Evolutionary conservation across 257 asterid genomes (phyloP).

Genomic region (Marsdenia floribunda): DNA sequence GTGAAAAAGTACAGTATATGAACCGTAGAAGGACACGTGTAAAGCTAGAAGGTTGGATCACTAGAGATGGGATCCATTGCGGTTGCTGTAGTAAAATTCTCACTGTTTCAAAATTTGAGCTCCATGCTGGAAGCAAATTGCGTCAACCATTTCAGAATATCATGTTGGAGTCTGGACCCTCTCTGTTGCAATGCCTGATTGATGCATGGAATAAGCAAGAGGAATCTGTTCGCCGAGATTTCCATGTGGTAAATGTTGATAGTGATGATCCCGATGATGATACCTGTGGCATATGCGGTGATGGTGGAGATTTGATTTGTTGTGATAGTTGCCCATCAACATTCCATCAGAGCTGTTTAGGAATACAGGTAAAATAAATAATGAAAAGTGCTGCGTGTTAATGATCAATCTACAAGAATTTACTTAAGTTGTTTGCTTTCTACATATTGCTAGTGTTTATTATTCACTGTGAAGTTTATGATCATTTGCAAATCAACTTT

Average conservation of each 20-base stretch:
- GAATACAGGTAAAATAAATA: constrained; percentile 47
- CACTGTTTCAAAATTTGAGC: constrained; percentile 86
- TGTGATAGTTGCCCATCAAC: constrained; percentile 99
- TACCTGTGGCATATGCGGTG: constrained; percentile 89
- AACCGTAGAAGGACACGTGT: constrained; percentile 65
- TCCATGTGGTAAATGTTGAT: constrained; percentile 48
- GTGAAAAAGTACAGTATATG: constrained; percentile 94
- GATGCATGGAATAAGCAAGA: constrained; percentile 93
- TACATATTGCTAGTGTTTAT: neutral
- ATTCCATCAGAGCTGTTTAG: constrained; percentile 87
- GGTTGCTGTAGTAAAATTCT: constrained; percentile 98
- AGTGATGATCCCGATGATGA: constrained; percentile 95
- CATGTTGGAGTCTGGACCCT: constrained; percentile 69
- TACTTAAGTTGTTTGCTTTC: neutral
- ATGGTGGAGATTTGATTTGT: constrained; percentile 96
- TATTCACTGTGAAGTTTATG: neutral
- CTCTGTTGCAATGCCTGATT: constrained; percentile 80
- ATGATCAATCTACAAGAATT: neutral
- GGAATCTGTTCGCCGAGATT: constrained; percentile 51
- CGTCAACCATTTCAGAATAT: constrained; percentile 89
- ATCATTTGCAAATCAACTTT: neutral
- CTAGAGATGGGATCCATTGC: constrained; percentile 92
- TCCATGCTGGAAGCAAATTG: constrained; percentile 92
- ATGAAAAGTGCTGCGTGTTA: neutral
- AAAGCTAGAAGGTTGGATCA: constrained; percentile 93